Conservation (phyloP, 768 basidiomycete genomes). For the Dentipellis fragilis region DNA sequence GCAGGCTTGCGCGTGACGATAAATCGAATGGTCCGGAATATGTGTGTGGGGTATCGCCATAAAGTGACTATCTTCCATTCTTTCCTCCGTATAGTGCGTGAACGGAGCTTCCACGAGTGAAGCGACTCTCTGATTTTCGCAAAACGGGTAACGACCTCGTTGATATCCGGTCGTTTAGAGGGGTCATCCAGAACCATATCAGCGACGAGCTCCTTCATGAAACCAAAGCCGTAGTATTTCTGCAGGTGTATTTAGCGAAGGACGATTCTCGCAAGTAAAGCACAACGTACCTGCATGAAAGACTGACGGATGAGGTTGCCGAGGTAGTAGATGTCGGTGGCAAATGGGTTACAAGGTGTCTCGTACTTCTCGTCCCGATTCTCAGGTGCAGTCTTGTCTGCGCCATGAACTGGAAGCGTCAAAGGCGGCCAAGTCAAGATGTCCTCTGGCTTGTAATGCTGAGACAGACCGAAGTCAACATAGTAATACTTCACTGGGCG, state of each 20-base stretch:
- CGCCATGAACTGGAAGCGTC: too few species aligned
- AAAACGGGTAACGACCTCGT: too few species aligned
- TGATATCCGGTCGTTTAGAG: too few species aligned
- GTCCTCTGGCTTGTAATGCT: background rate
- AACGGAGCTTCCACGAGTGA: slow-evolving; percentile 2
- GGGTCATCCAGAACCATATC: slow-evolving; percentile 20
- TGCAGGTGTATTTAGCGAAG: slow-evolving; percentile 1
- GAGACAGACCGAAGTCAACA: slow-evolving; percentile 8
- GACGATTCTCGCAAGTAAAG: background rate
- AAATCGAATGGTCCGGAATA: background rate
- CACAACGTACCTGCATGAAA: background rate
- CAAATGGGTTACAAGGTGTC: slow-evolving; percentile 6
- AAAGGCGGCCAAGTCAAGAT: slow-evolving; percentile 1
- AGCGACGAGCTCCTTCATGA: slow-evolving; percentile 17
- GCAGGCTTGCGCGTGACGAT: background rate
- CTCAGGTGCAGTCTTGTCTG: slow-evolving; percentile 9
- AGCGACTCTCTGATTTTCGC: too few species aligned
- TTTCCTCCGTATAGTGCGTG: background rate
- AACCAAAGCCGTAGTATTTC: slow-evolving; percentile 16
- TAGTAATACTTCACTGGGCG: too few species aligned
- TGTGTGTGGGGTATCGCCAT: background rate
- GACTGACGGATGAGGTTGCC: slow-evolving; percentile 1
- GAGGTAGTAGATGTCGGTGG: too few species aligned
- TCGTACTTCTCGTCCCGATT: background rate
- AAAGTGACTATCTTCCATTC: background rate